Conservation (phyloP, 78 protist species). For the Planoprotostelium fungivorum region DNA sequence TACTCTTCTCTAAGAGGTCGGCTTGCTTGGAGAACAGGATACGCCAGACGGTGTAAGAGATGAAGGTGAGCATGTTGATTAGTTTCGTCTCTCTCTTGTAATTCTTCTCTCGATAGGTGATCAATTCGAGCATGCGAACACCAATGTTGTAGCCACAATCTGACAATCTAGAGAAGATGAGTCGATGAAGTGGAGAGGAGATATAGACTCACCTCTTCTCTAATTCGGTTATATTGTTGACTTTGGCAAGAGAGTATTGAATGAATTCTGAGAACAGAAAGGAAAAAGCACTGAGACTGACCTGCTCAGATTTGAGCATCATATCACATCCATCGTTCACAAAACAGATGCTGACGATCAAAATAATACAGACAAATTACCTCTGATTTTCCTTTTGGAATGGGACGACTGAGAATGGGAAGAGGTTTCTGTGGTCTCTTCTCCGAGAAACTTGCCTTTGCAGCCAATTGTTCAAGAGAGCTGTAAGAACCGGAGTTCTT, state of each 20-base stretch:
- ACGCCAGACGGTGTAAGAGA: slow-evolving; percentile 74
- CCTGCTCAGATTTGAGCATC: slow-evolving; percentile 10
- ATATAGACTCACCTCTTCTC: slow-evolving; percentile 50
- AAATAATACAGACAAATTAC: not conserved
- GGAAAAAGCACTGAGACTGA: slow-evolving; percentile 77
- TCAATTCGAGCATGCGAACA: slow-evolving; percentile 72
- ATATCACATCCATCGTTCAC: not conserved
- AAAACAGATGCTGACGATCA: too few relatives aligned
- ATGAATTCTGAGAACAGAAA: slow-evolving; percentile 83
- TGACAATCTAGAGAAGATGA: slow-evolving; percentile 45
- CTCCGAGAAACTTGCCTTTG: not conserved
- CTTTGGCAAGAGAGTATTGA: slow-evolving; percentile 75
- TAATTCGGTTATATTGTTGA: slow-evolving; percentile 68
- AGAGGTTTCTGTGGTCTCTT: not conserved
- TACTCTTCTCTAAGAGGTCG: slow-evolving; percentile 67
- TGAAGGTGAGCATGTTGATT: slow-evolving; percentile 67
- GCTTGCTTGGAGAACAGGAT: slow-evolving; percentile 79
- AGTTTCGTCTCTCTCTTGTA: slow-evolving; percentile 77
- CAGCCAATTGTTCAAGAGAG: not conserved
- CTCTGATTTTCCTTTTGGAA: slow-evolving; percentile 60
- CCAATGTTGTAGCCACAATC: slow-evolving; percentile 79
- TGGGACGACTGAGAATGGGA: slow-evolving; percentile 16
- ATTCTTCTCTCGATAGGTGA: slow-evolving; percentile 51
- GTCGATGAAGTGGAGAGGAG: not conserved
- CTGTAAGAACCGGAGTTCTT: not conserved